These are phyloP conservation scores for Chaetomium tenue DNA, from an alignment of 495 filamentous ascomycete species.

Conservation along the genomic window DNA sequence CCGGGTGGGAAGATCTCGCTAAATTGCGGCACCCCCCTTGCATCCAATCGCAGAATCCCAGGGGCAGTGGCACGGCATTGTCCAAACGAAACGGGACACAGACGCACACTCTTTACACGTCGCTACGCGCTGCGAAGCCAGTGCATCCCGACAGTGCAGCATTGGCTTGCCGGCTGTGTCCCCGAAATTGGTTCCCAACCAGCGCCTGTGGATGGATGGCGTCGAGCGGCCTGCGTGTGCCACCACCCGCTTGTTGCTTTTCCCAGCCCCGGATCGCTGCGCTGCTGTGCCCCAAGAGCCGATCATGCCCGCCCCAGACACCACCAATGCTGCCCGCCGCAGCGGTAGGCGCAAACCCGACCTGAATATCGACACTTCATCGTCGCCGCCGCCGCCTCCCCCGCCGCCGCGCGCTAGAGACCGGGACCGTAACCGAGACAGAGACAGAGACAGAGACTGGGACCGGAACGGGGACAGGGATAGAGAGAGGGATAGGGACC, in stretches of 20 bases:
- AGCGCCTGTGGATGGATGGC: conserved; percentile 18
- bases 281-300: conserved; percentile 4
- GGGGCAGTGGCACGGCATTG: conserved; percentile 3
- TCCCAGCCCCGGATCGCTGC: conserved; percentile 14
- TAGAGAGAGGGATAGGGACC: background rate
- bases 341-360: conserved; percentile 30
- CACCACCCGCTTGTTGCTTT: conserved; percentile 23
- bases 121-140: conserved; percentile 3
- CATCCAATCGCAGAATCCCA: conserved; percentile 1
- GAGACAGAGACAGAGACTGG: background rate
- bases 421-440: background rate
- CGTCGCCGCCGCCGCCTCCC: conserved; percentile 19
- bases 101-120: conserved; percentile 36
- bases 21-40: background rate
- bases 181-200: conserved; percentile 8
- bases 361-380: conserved; percentile 34
- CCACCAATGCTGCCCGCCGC: conserved; percentile 28
- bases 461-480: background rate
- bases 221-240: conserved; percentile 20
- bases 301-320: conserved; percentile 29
- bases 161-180: background rate
- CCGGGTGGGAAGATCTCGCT: conserved; percentile 3
- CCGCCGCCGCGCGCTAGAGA: background rate
- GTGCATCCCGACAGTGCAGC: conserved; percentile 15
- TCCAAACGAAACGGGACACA: conserved; percentile 11